A percentile compares a stretch with the other conserved stretches of the same genome.
Evolutionary conservation across 495 filamentous ascomycete genomes (phyloP).

Genomic region (Tuber magnatum): DNA sequence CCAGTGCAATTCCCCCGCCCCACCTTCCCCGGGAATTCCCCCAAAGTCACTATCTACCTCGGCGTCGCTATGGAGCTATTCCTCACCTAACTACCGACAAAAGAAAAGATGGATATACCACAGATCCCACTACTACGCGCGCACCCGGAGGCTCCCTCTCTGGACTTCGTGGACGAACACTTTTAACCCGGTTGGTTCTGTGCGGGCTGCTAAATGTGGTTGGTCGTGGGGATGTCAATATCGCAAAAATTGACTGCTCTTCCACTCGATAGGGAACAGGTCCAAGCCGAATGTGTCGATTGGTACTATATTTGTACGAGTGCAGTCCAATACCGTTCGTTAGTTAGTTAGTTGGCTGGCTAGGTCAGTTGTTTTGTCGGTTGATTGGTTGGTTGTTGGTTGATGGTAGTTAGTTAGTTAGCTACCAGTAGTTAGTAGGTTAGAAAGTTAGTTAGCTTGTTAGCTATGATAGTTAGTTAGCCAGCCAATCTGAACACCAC

Average conservation of each 20-base stretch:
- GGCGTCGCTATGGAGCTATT: not conserved
- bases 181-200: not conserved
- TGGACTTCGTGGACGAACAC: not conserved
- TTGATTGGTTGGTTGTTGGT: no score
- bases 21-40: not conserved
- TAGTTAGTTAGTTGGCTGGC: not conserved
- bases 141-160: not conserved
- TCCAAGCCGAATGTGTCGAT: not conserved
- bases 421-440: no score
- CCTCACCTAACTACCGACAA: not conserved
- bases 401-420: no score
- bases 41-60: not conserved
- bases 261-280: not conserved
- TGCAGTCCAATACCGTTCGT: not conserved
- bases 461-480: no score
- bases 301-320: no score
- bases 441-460: no score
- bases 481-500: no score
- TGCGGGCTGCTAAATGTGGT: not conserved
- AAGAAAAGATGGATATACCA: not conserved
- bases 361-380: no score
- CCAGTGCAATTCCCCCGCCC: not conserved
- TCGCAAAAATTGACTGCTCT: not conserved
- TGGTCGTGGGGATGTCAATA: not conserved
- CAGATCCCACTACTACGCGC: not conserved